Conservation (phyloP, 768 basidiomycete genomes). For the Amanita pseudoporphyria region DNA sequence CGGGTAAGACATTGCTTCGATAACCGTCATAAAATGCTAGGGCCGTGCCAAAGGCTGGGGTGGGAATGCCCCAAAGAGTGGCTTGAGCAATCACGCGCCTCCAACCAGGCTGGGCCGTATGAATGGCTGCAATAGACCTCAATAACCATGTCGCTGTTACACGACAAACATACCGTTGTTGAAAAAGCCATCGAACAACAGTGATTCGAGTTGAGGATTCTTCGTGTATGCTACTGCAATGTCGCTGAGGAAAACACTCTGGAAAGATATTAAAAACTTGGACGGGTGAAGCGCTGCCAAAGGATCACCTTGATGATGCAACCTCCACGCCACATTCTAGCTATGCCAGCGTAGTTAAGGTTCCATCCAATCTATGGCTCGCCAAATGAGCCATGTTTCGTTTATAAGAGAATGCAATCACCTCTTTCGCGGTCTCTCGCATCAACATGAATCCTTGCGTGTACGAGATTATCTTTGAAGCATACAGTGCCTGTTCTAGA, state of each 20-base stretch:
- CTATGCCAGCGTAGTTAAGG: constrained; percentile 96
- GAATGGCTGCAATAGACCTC: constrained; percentile 47
- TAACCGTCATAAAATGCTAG: constrained; percentile 99
- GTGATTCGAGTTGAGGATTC: constrained; percentile 74
- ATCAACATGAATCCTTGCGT: constrained; percentile 99
- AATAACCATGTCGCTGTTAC: constrained; percentile 6
- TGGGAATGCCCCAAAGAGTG: constrained; percentile 95
- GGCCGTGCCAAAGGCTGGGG: constrained; percentile 96
- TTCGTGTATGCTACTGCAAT: constrained; percentile 88
- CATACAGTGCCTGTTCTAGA: constrained; percentile 97
- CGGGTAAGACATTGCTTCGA: constrained; percentile 89
- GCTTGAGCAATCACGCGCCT: constrained; percentile 94
- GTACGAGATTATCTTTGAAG: constrained; percentile 99
- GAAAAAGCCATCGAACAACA: constrained; percentile 97
- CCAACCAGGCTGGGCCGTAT: constrained; percentile 97
- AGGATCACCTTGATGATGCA: constrained; percentile 88
- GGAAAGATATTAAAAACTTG: constrained; percentile 1
- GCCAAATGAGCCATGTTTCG: neutral
- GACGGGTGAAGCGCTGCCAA: neutral
- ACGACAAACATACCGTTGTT: constrained; percentile 54
- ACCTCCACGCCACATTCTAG: constrained; percentile 98
- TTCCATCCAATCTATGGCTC: constrained; percentile 67
- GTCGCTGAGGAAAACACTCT: constrained; percentile 91
- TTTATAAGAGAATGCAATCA: constrained; percentile 16
- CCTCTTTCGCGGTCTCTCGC: constrained; percentile 96